Conservation (phyloP, 1,284 basidiomycete species). For the Phellinidium pouzarii region DNA sequence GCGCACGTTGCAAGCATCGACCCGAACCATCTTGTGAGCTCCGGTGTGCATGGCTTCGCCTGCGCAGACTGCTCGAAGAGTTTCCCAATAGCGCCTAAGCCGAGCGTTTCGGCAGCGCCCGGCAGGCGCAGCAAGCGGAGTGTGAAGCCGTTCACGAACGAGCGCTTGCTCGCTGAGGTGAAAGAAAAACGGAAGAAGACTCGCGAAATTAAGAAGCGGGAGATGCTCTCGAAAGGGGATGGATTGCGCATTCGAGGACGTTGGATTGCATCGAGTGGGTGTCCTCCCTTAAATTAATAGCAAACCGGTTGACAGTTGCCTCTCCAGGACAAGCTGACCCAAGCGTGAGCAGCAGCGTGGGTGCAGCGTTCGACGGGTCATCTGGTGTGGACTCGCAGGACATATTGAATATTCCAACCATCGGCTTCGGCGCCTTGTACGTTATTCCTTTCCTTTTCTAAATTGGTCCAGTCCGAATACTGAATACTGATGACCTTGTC, state of each 20-base stretch:
- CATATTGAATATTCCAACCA: constrained; percentile 47
- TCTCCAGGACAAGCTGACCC: constrained; percentile 14
- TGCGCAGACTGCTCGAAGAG: constrained; percentile 53
- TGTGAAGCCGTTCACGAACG: constrained; percentile 35
- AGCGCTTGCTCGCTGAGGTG: constrained; percentile 39
- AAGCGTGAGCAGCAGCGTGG: constrained; percentile 25
- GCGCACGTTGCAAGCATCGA: constrained; percentile 42
- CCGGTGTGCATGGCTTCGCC: constrained; percentile 56
- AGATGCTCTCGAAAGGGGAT: constrained; percentile 27
- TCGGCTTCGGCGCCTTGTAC: constrained; percentile 48
- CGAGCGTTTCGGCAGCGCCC: constrained; percentile 35
- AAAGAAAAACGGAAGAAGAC: constrained; percentile 37
- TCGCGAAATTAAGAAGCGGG: constrained; percentile 24
- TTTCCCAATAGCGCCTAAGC: constrained; percentile 34
- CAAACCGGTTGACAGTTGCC: not conserved
- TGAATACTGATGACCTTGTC: no score
- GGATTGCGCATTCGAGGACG: constrained; percentile 52
- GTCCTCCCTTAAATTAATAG: not conserved
- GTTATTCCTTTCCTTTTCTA: constrained; percentile 9
- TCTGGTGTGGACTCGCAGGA: constrained; percentile 64
- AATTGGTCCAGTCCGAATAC: not conserved
- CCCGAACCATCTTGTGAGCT: constrained; percentile 56
- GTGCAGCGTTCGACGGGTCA: constrained; percentile 50
- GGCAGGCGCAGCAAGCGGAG: constrained; percentile 34
- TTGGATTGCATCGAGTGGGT: constrained; percentile 49